Evolutionary conservation across 768 basidiomycete species (phyloP).

Genomic region (Pulveroboletus frians): DNA sequence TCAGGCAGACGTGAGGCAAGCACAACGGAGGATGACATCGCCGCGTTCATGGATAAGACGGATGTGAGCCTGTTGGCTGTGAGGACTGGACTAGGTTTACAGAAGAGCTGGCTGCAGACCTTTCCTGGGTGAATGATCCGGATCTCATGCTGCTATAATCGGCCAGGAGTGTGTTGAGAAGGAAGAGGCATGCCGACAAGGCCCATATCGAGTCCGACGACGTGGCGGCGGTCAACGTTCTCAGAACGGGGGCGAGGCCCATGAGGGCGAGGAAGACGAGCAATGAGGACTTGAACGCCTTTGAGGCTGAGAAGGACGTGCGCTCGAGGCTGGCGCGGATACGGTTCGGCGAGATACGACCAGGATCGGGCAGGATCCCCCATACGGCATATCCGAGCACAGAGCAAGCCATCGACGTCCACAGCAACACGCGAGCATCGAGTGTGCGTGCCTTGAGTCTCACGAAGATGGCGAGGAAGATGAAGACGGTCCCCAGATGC

Average conservation of each 20-base stretch:
- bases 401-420: slow-evolving; percentile 57
- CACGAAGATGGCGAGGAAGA: slow-evolving; percentile 79
- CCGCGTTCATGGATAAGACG: slow-evolving; percentile 85
- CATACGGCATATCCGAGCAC: slow-evolving; percentile 56
- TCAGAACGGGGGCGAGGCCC: slow-evolving; percentile 84
- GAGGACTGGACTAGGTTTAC: slow-evolving; percentile 18
- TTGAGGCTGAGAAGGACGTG: slow-evolving; percentile 47
- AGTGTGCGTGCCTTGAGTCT: slow-evolving; percentile 57
- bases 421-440: slow-evolving; percentile 67
- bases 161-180: slow-evolving; percentile 74
- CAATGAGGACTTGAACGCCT: slow-evolving; percentile 73
- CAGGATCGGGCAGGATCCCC: slow-evolving; percentile 43
- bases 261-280: slow-evolving; percentile 86
- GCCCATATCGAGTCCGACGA: slow-evolving; percentile 98
- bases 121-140: slow-evolving; percentile 48
- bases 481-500: slow-evolving; percentile 73
- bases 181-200: slow-evolving; percentile 77
- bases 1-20: slow-evolving; percentile 83
- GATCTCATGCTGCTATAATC: slow-evolving; percentile 63
- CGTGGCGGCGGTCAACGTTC: slow-evolving; percentile 89
- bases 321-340: slow-evolving; percentile 1
- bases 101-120: slow-evolving; percentile 38
- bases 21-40: slow-evolving; percentile 88
- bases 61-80: slow-evolving; percentile 60
- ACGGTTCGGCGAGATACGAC: slow-evolving; percentile 21